Evolutionary conservation across 305 asterid species (phyloP), one percentile per base, ranked within the genome.

Genomic region (Rubia tinctorum): DNA sequence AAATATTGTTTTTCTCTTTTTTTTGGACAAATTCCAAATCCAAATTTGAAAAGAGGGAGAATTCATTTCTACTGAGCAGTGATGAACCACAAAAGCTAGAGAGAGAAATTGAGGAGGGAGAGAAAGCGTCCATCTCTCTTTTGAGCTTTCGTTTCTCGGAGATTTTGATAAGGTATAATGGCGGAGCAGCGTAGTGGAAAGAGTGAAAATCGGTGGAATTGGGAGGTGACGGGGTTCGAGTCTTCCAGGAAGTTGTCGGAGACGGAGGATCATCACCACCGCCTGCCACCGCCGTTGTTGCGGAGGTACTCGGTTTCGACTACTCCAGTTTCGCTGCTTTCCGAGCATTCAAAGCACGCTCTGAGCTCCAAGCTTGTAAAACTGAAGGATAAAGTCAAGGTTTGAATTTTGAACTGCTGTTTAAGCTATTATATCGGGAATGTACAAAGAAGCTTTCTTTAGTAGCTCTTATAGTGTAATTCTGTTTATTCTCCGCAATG

Each of bases 141-240:
- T 72, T 56, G 63, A 68, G 22, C 75, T 78, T 61, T 75, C 62
- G 9, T 62, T 11, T 66, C 8, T 47, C 43, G 40, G 55, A 12
- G 40, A 5, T 6, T 64, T 71, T 42, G 61, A 42, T 77, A 42
- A n/a, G 56, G 40, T 55, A 34, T 23, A 22, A 89, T 89, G 97
- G 86, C 88, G 82, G 96, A 91, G 80, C 91, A 82, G 84, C 84
- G 80, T 76, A 85, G 89, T 56, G 79, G 69, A 53, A 86, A 87
- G 78, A 85, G 82, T 79, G 80, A 82, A 65, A 88, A 83, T 78
- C 86, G 97, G 68, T 95, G 99, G 99, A 95, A 85, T 86, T 95
- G 99, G 99, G 99, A 95, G 75, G 96, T 92, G 47, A 77, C 96
- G 11, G 99, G 99, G 25, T 95, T 95, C 80, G 94, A 92, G 81